Base-by-base conservation (phyloP, 768 basidiomycete species). In the Cubamyces lactineus region DNA sequence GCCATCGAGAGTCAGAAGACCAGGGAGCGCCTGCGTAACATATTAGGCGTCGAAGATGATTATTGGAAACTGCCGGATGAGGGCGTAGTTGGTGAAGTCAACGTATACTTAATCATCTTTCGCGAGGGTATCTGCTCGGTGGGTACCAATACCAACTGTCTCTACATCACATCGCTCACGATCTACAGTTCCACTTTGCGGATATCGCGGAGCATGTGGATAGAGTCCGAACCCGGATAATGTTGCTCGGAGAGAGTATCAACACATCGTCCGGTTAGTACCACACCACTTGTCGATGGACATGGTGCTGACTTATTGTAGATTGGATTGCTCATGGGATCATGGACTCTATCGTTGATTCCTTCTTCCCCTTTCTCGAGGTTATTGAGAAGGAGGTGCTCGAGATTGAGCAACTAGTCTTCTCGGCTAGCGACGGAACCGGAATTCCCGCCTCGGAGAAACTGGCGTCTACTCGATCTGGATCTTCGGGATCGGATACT, bases 281-380 rank as follows among this genome's bases (percentile, higher is more conserved):
- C n/a, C 11, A 23, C 17, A 21, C 21, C 9, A 30, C 5, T 17
- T 0, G 12, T 34, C 17, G 1, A 28, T 51, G 11, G 23, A 23
- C 13, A 15, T 13, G 49, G 16, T 6, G 2, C 39, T 50, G 13
- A 42, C 50, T 6, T 43, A 26, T 19, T 50, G 6, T 67, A 94
- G 95, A 95, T 71, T 96, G 94, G 93, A 92, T 98, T 65, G 94
- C 93, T 0, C 94, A 98, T 73, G 91, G 88, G 21, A 82, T 97
- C 57, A 78, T 98, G 65, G 96, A 97, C 70, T 96, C 94, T 1
- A 87, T 98, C 54, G 94, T 98, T 21, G 95, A 98, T 71, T 89
- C 92, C 0, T 96, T 96, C 76, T 94, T 94, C 72, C 93, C 93
- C 1, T 81, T 94, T 61, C 77, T 95, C 61, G 83, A 87, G 65